Conservation (phyloP, 306 rosid genomes). For the Inga oerstediana region DNA sequence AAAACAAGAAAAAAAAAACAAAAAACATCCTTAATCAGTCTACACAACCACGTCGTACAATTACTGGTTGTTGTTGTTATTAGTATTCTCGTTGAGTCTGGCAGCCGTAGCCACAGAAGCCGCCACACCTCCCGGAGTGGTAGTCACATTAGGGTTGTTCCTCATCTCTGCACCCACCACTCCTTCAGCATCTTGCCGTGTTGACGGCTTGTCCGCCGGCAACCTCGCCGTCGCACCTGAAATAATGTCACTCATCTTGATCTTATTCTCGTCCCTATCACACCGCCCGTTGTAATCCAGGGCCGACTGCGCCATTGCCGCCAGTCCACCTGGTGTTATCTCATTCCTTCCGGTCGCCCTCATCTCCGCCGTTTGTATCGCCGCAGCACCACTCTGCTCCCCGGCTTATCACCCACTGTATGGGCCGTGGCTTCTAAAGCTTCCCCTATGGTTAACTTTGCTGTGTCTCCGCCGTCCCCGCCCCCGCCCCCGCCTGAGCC, state of each 20-base stretch:
- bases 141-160: slow-evolving; percentile 46
- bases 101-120: slow-evolving; percentile 71
- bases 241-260: slow-evolving; percentile 59
- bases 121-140: slow-evolving; percentile 75
- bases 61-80: not conserved
- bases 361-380: slow-evolving; percentile 77
- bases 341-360: slow-evolving; percentile 60
- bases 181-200: slow-evolving; percentile 63
- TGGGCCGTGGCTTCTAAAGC: slow-evolving; percentile 74
- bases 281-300: slow-evolving; percentile 52
- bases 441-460: slow-evolving; percentile 65
- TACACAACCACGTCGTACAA: not conserved
- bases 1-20: not conserved
- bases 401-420: slow-evolving; percentile 53
- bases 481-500: not conserved
- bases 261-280: slow-evolving; percentile 43
- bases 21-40: not conserved
- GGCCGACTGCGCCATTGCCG: slow-evolving; percentile 63
- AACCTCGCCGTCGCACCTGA: slow-evolving; percentile 54
- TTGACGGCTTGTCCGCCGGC: slow-evolving; percentile 57
- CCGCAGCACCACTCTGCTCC: slow-evolving; percentile 63
- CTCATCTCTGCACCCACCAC: slow-evolving; percentile 68
- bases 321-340: slow-evolving; percentile 56
- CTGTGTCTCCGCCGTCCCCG: slow-evolving; percentile 14
- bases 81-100: slow-evolving; percentile 51